Evolutionary conservation across 768 basidiomycete species (phyloP).

Genomic region (Panaeolus cyanescens): DNA sequence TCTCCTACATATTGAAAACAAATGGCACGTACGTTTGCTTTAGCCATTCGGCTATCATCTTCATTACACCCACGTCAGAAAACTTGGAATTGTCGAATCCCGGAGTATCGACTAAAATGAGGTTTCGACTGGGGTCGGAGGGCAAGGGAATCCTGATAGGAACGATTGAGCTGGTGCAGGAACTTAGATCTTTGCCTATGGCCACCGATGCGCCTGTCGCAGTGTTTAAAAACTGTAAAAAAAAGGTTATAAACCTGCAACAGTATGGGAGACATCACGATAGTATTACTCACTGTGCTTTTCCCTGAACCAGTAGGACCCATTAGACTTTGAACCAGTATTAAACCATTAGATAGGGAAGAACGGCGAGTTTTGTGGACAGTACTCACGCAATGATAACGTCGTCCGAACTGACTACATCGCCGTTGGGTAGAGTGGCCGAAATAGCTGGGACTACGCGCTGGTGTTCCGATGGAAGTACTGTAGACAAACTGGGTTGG

Average conservation of each 20-base stretch:
- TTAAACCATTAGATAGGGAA: too few species aligned
- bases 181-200: not conserved
- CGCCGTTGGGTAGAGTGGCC: not conserved
- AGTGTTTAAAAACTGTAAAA: conserved; percentile 6
- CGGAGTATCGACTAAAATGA: conserved; percentile 25
- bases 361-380: too few species aligned
- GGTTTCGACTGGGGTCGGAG: conserved; percentile 1
- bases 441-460: not conserved
- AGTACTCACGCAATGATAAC: not conserved
- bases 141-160: conserved; percentile 16
- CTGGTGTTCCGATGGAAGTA: not conserved
- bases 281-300: conserved; percentile 21
- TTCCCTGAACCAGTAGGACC: conserved; percentile 31
- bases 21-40: conserved; percentile 16
- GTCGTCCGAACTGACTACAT: not conserved
- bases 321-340: conserved; percentile 23
- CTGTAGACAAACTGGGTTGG: not conserved
- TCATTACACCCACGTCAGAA: conserved; percentile 21
- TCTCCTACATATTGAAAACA: not conserved
- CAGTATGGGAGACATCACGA: not conserved
- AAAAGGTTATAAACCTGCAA: not conserved
- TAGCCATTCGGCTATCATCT: conserved; percentile 21
- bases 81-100: conserved; percentile 23
- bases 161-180: conserved; percentile 4
- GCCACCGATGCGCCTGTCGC: not conserved